Evolutionary conservation across 1,284 basidiomycete species (phyloP), one percentile per base, ranked within the genome.

Genomic region (Polyporus tsugae): DNA sequence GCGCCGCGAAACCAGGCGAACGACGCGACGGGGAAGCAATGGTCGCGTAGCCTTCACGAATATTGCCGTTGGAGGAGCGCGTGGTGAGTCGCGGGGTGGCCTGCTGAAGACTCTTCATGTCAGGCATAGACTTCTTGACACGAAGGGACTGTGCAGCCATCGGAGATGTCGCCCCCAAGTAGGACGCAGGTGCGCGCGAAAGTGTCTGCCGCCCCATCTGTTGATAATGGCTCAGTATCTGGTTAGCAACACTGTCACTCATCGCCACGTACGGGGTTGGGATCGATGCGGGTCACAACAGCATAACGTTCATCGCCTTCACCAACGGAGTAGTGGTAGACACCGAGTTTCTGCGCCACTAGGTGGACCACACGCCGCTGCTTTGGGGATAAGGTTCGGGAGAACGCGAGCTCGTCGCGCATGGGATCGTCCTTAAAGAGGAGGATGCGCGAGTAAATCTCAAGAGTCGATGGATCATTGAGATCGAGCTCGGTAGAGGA

Each of bases 391-490:
- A 99, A 87, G 22, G 91, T 92, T 70, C 95, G 86, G 41, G 96
- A 97, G 80, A 99, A 99, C 5, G 96, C 94, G 52, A 99, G 89
- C 81, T 99, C 97, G 76, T 99, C 97, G 41, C 98, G 90, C 95
- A 99, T 97, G 72, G 89, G 91, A 80, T 99, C 97, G 76, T 98
- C 97, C 83, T 98, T 98, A 91, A 99, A 99, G 53, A 99, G 87
- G 59, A 99, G 84, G 66, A 99, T 95, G 73, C 97, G 89, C 66
- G 97, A 99, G 80, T 99, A 99, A 75, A 99, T 98, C 80, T 99
- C 96, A 72, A 99, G 86, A 10, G 96, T 97, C 42, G 92, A 91
- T 1, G 97, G 92, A 80, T 99, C 97, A 78, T 99, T 99, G 75
- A 99, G 86, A 80, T 99, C 97, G 65, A 99, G 87, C 79, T 95